Evolutionary conservation across 2,329 filamentous ascomycete genomes (phyloP).

Genomic region (Colletotrichum filicis): DNA sequence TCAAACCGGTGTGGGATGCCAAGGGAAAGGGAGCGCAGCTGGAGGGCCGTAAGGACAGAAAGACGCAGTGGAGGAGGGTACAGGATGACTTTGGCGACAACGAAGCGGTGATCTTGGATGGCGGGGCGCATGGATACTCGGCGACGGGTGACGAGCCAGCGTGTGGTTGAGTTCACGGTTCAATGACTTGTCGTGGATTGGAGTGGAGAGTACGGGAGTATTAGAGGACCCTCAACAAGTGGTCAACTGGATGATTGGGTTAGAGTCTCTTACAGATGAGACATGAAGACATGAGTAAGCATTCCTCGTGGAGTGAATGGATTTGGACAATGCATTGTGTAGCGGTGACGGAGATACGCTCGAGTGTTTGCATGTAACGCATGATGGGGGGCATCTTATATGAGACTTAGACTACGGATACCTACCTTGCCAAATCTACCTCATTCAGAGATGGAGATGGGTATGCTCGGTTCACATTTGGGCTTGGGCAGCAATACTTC

Average conservation of each 20-base stretch:
- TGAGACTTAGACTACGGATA: neutral
- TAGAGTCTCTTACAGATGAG: conserved; percentile 6
- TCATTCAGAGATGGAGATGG: neutral
- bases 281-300: neutral
- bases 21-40: conserved; percentile 61
- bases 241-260: neutral
- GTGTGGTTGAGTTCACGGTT: conserved; percentile 44
- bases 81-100: conserved; percentile 71
- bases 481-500: neutral
- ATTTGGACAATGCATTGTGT: conserved; percentile 4
- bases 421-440: neutral
- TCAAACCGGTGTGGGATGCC: conserved; percentile 70
- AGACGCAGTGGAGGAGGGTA: conserved; percentile 66
- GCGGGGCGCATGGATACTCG: conserved; percentile 59
- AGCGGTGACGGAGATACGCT: neutral
- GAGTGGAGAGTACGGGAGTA: no score
- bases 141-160: conserved; percentile 50
- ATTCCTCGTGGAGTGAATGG: neutral
- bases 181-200: neutral
- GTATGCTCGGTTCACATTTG: neutral
- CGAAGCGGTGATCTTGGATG: conserved; percentile 68
- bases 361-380: neutral
- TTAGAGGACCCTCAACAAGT: no score
- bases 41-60: conserved; percentile 55
- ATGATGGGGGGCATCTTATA: neutral